A percentile compares a stretch with the other conserved stretches of the same genome.
Conservation (phyloP, 768 basidiomycete species). For the Mycena rosella region DNA sequence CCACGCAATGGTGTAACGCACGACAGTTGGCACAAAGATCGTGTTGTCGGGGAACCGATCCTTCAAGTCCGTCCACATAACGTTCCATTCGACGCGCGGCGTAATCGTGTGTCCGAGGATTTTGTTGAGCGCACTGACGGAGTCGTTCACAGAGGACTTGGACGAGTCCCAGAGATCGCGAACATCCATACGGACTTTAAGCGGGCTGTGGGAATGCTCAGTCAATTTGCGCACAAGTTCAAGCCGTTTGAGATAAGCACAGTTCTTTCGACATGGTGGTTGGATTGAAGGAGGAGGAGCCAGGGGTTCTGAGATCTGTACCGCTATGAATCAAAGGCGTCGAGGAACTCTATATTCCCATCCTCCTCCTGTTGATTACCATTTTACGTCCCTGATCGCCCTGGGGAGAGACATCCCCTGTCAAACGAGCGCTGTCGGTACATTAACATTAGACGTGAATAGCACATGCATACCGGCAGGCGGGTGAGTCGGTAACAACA, state of each 20-base stretch:
- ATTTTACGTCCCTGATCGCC: slow-evolving; percentile 7
- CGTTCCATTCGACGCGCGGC: slow-evolving; percentile 50
- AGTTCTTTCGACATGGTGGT: slow-evolving; percentile 38
- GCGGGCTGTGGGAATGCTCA: slow-evolving; percentile 44
- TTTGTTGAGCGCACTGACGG: slow-evolving; percentile 44
- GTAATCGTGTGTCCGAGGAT: slow-evolving; percentile 50
- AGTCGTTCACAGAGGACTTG: slow-evolving; percentile 43
- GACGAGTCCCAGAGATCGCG: slow-evolving; percentile 54
- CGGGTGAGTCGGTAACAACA: neutral
- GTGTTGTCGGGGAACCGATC: slow-evolving; percentile 48
- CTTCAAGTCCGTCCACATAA: slow-evolving; percentile 48
- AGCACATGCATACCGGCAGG: neutral
- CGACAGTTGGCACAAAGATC: slow-evolving; percentile 50
- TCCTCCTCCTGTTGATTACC: no score
- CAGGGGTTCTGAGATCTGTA: neutral
- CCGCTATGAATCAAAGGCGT: no score
- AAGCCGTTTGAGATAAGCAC: slow-evolving; percentile 9
- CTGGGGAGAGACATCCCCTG: slow-evolving; percentile 8
- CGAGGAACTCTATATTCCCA: no score
- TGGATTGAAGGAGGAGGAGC: neutral
- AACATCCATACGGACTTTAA: slow-evolving; percentile 53
- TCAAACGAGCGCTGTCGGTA: slow-evolving; percentile 18
- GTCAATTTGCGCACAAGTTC: neutral
- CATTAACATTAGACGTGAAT: neutral
- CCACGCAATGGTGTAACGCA: slow-evolving; percentile 48